Conservation (phyloP, 176 grass and related monocot genomes). For the Tillandsia leiboldiana region DNA sequence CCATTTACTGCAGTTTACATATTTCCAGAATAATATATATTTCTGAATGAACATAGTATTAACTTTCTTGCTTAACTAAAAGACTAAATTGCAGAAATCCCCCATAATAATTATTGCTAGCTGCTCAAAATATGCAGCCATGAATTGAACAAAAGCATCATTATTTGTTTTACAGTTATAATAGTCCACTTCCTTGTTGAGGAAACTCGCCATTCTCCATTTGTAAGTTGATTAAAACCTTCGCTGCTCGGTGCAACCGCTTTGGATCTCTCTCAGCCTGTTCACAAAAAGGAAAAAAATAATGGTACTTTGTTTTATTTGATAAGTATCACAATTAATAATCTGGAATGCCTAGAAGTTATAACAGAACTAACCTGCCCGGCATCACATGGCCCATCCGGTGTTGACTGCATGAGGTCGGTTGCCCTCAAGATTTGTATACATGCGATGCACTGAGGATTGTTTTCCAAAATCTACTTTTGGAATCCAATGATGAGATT, state of each 20-base stretch:
- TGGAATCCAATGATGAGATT: no score
- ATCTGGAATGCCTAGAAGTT: not conserved
- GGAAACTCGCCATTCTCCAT: conserved; percentile 77
- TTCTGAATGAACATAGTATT: no score
- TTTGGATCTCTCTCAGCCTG: conserved; percentile 70
- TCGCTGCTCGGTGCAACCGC: conserved; percentile 64
- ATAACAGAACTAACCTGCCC: conserved; percentile 45
- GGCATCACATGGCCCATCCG: conserved; percentile 73
- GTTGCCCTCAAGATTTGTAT: conserved; percentile 72
- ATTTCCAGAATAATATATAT: no score
- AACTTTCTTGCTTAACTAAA: not conserved
- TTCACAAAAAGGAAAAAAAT: not conserved
- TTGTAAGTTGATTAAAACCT: conserved; percentile 69
- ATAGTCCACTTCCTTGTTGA: conserved; percentile 59
- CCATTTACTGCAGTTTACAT: not conserved
- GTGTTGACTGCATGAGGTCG: conserved; percentile 79
- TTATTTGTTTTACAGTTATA: not conserved
- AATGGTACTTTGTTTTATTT: not conserved
- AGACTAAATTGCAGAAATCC: not conserved
- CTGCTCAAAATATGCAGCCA: not conserved
- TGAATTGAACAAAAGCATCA: not conserved
- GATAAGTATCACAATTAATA: not conserved
- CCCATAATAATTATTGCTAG: no score
- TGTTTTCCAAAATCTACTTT: no score
- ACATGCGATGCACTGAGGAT: conserved; percentile 14